Percentiles rank a stretch among this genome's conserved stretches.
Evolutionary conservation across 2,329 filamentous ascomycete species (phyloP).

Genomic region (Aspergillus sp.): DNA sequence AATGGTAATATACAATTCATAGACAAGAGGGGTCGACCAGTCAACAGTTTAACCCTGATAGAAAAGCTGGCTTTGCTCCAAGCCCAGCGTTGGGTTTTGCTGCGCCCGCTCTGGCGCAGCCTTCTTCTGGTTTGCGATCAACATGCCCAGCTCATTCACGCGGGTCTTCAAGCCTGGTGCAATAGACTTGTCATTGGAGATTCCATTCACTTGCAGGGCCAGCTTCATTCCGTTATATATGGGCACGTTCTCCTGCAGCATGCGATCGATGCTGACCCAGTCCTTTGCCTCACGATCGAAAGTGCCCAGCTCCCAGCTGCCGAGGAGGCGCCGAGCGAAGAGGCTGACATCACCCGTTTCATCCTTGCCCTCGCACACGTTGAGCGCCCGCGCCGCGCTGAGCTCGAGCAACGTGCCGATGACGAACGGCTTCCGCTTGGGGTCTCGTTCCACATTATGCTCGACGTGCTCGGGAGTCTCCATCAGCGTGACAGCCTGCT

Average conservation of each 20-base stretch:
- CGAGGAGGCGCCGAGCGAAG: conserved; percentile 39
- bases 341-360: conserved; percentile 36
- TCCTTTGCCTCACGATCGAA: conserved; percentile 18
- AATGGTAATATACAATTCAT: conserved; percentile 24
- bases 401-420: conserved; percentile 45
- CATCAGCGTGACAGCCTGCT: conserved; percentile 34
- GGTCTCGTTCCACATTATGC: conserved; percentile 25
- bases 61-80: conserved; percentile 17
- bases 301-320: conserved; percentile 28
- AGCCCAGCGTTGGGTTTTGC: conserved; percentile 19
- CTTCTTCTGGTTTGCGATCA: conserved; percentile 39
- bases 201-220: conserved; percentile 33
- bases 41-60: conserved; percentile 8
- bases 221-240: conserved; percentile 42
- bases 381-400: conserved; percentile 41
- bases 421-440: conserved; percentile 40
- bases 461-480: conserved; percentile 32
- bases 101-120: conserved; percentile 16
- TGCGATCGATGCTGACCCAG: conserved; percentile 20
- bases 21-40: conserved; percentile 1
- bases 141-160: conserved; percentile 49
- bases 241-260: conserved; percentile 33
- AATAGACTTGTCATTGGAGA: conserved; percentile 25
- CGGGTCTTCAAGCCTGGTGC: conserved; percentile 20
- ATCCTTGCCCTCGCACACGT: conserved; percentile 38